Conservation (phyloP, 257 asterid species). For the Petunia secreta region DNA sequence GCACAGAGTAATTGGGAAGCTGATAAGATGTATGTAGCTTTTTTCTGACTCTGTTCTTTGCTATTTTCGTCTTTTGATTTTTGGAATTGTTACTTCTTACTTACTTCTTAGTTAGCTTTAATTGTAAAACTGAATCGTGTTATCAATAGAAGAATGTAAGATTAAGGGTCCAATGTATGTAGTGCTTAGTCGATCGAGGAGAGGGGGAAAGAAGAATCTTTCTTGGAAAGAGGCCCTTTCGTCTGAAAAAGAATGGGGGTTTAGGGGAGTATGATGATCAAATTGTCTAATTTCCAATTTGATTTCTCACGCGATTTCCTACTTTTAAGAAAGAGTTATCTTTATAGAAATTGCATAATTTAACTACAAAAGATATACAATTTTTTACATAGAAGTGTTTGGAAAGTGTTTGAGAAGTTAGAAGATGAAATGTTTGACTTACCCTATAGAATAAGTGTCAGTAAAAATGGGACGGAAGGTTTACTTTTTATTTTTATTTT, state of each 20-base stretch:
- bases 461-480: not conserved
- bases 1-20: constrained; percentile 99
- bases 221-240: not conserved
- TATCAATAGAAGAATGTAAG: not conserved
- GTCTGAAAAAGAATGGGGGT: not conserved
- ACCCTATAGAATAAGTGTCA: not conserved
- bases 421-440: not conserved
- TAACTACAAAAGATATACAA: not conserved
- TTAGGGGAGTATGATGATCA: not conserved
- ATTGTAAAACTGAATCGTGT: not conserved
- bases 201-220: no score
- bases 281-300: not conserved
- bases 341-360: not conserved
- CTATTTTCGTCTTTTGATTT: not conserved
- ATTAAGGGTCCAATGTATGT: not conserved
- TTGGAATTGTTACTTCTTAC: not conserved
- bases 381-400: not conserved
- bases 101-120: not conserved
- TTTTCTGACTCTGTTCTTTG: not conserved
- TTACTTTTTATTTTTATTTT: not conserved
- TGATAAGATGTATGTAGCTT: constrained; percentile 75
- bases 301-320: not conserved
- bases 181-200: not conserved
- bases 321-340: not conserved
- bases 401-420: not conserved